Percentiles rank a stretch among this genome's conserved stretches.
phyloP scores from a whole-genome alignment of 202 grass and related monocot species.

The Carex sylvatica region DNA sequence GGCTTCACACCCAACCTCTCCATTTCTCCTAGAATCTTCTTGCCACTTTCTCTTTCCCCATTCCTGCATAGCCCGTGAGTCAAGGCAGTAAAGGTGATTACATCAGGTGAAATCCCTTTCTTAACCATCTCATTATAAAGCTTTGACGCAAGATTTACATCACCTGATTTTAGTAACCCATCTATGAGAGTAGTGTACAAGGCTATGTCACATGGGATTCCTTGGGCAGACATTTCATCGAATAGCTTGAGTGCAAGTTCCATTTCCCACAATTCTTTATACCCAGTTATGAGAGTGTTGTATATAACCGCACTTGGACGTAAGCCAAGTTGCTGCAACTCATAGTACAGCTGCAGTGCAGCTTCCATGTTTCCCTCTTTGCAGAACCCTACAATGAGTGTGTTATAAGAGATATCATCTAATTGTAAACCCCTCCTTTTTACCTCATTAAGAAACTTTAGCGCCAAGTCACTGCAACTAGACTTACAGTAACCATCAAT shows the following conservation, averaged over 20 bases:
- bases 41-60: slow-evolving; percentile 67
- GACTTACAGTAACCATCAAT: slow-evolving; percentile 69
- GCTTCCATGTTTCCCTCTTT: slow-evolving; percentile 65
- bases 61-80: slow-evolving; percentile 60
- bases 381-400: slow-evolving; percentile 59
- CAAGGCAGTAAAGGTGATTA: slow-evolving; percentile 62
- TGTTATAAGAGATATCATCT: slow-evolving; percentile 48
- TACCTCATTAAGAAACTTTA: slow-evolving; percentile 68
- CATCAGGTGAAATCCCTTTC: slow-evolving; percentile 60
- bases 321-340: slow-evolving; percentile 63
- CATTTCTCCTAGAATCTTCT: slow-evolving; percentile 74
- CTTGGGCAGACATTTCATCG: slow-evolving; percentile 48
- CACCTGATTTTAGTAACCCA: slow-evolving; percentile 65
- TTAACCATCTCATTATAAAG: slow-evolving; percentile 70
- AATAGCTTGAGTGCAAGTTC: slow-evolving; percentile 48
- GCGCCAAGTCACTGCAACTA: slow-evolving; percentile 56
- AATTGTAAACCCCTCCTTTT: slow-evolving; percentile 46
- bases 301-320: slow-evolving; percentile 46
- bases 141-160: slow-evolving; percentile 55
- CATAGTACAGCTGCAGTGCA: slow-evolving; percentile 49
- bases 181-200: slow-evolving; percentile 85
- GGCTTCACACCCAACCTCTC: slow-evolving; percentile 46
- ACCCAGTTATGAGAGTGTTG: slow-evolving; percentile 75
- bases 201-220: slow-evolving; percentile 49
- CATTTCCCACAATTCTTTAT: slow-evolving; percentile 68